Base-by-base conservation (phyloP, 2,329 filamentous ascomycete species). In the Penicillium oxalicum region DNA sequence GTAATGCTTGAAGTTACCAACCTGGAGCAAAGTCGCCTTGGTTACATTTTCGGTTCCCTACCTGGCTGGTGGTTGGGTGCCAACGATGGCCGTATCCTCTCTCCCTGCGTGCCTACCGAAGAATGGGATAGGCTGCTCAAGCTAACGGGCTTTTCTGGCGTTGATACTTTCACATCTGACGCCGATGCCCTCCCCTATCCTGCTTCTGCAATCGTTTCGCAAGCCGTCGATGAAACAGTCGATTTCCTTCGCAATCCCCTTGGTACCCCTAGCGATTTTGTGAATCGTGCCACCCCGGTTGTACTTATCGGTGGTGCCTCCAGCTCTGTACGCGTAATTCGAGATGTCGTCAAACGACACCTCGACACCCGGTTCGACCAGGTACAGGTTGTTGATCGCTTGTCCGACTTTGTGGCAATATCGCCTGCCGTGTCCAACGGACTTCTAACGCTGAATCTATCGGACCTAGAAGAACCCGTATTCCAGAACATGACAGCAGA, bases 1-100 rank as follows among this genome's bases (percentile, higher is more conserved):
- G 27, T 77, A 1, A 27, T 75, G 0, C 38, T 70, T 1, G 75
- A 78, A 47, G 9, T 43, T 4, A 47, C 34, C 25, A 18, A 13
- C 33, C 28, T 18, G 11, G 28, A 42, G 6, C 11, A 9, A 9
- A 9, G 26, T 3, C 11, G 13, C 9, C 18, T 26, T n/a, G 25
- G 28, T 8, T 9, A 11, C 11, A 42, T 37, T 5, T 11, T 50
- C 8, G 37, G 43, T n/a, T 26, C 13, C 24, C 24, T 50, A 4
- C 37, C 43, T 11, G 44, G 36, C 8, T 46, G 43, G 48, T 46
- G 48, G 48, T 3, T 46, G 9, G 44, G 40, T 9, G 7, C 9
- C 13, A 36, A 44, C 9, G 35, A 42, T 32, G 40, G 39, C 25
- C 40, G 40, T 18, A 8, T 9, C 6, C 9, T 9, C 6, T 11